These are phyloP conservation scores for Arachis stenosperma DNA, from an alignment of 306 rosid species.

Conservation along the genomic window DNA sequence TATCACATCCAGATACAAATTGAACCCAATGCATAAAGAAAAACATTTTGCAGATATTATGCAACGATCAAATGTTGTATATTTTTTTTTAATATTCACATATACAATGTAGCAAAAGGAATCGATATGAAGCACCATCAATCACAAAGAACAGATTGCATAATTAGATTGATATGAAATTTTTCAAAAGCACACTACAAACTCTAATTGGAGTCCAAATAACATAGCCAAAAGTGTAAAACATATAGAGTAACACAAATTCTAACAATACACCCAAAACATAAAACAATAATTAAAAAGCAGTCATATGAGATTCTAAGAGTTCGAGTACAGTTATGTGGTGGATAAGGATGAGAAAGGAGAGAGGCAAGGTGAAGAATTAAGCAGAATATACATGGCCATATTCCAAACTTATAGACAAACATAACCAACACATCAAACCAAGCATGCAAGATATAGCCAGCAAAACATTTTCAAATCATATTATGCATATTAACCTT, in stretches of 20 bases:
- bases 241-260: not conserved
- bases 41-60: not conserved
- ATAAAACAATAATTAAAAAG: too few relatives aligned
- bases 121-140: not conserved
- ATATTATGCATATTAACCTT: too few relatives aligned
- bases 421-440: not conserved
- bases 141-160: not conserved
- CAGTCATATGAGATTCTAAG: not conserved
- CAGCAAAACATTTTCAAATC: not conserved
- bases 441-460: not conserved
- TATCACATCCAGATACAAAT: too few relatives aligned
- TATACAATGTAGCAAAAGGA: too few relatives aligned
- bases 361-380: not conserved
- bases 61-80: too few relatives aligned
- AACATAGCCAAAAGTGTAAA: not conserved
- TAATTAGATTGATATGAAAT: not conserved
- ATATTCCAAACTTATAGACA: too few relatives aligned
- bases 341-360: not conserved
- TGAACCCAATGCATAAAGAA: not conserved
- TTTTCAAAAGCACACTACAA: too few relatives aligned
- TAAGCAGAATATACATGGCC: not conserved
- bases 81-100: too few relatives aligned
- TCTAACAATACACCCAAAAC: not conserved
- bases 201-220: not conserved
- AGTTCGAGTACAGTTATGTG: not conserved